phyloP scores from a whole-genome alignment of 179 eudicot genomes.

The Spinacia oleracea region DNA sequence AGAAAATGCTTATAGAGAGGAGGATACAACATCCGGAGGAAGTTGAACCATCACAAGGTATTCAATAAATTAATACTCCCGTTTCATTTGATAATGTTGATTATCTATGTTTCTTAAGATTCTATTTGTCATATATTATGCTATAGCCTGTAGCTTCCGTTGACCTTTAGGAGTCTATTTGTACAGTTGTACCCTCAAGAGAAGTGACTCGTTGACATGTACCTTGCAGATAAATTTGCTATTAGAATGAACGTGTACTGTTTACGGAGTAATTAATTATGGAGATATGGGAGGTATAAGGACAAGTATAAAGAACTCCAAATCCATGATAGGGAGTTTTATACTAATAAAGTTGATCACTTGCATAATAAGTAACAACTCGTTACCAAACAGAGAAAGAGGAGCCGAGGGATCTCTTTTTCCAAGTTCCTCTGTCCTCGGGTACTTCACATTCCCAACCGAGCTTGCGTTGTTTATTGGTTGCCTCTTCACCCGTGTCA shows the following conservation, averaged over 20 bases:
- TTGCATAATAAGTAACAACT: background rate
- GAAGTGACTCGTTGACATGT: background rate
- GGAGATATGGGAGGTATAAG: background rate
- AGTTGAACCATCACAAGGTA: conserved; percentile 4
- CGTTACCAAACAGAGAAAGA: conserved; percentile 48
- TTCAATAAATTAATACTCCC: background rate
- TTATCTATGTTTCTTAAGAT: background rate
- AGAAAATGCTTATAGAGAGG: background rate
- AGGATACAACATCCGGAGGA: background rate
- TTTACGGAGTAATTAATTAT: too few species aligned
- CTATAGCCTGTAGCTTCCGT: background rate
- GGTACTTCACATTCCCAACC: conserved; percentile 36
- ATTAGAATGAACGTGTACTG: too few species aligned
- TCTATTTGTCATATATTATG: background rate
- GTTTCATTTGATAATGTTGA: background rate
- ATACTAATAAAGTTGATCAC: background rate
- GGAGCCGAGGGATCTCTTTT: conserved; percentile 42
- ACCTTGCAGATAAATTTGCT: too few species aligned
- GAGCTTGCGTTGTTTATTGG: conserved; percentile 39
- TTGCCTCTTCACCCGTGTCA: conserved; percentile 55
- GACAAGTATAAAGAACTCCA: background rate
- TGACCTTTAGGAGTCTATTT: background rate
- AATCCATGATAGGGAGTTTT: background rate
- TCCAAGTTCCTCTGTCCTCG: conserved; percentile 44
- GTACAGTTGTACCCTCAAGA: background rate